Conservation (phyloP, 1,284 basidiomycete genomes). For the Puccinia coronata region DNA sequence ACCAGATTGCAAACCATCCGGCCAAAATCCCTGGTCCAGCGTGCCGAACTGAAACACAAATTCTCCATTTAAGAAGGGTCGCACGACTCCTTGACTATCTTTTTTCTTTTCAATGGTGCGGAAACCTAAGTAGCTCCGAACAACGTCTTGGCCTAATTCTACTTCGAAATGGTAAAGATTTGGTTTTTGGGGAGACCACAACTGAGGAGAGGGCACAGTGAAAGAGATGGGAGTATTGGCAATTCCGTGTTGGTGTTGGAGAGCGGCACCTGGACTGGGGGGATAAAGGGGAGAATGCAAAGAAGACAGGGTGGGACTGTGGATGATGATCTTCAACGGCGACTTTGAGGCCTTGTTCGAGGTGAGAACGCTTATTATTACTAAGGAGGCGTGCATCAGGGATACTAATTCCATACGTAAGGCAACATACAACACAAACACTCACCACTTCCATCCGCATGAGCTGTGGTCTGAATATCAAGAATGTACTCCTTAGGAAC, state of each 20-base stretch:
- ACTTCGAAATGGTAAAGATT: constrained; percentile 47
- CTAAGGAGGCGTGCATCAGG: constrained; percentile 5
- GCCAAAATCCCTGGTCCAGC: constrained; percentile 51
- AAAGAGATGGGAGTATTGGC: constrained; percentile 35
- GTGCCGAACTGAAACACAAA: constrained; percentile 49
- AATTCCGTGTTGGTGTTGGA: constrained; percentile 17
- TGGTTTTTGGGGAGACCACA: constrained; percentile 48
- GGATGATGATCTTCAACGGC: constrained; percentile 5
- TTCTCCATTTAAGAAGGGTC: constrained; percentile 49
- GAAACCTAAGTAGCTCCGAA: constrained; percentile 49
- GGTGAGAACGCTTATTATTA: constrained; percentile 28
- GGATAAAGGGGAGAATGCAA: not conserved
- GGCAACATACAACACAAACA: not conserved
- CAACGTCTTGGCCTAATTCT: constrained; percentile 39
- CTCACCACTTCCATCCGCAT: constrained; percentile 33
- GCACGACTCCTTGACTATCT: constrained; percentile 35
- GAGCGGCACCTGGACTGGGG: not conserved
- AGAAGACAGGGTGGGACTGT: constrained; percentile 6
- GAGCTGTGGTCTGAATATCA: constrained; percentile 18
- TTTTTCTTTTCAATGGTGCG: constrained; percentile 47
- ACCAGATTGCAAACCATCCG: constrained; percentile 34
- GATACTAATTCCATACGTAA: not conserved
- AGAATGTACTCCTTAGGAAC: constrained; percentile 42
- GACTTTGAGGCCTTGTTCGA: not conserved
- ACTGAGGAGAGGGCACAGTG: constrained; percentile 33